Base-by-base conservation (phyloP, 371 early-diverging fungal species). In the Lichtheimia ramosa region DNA sequence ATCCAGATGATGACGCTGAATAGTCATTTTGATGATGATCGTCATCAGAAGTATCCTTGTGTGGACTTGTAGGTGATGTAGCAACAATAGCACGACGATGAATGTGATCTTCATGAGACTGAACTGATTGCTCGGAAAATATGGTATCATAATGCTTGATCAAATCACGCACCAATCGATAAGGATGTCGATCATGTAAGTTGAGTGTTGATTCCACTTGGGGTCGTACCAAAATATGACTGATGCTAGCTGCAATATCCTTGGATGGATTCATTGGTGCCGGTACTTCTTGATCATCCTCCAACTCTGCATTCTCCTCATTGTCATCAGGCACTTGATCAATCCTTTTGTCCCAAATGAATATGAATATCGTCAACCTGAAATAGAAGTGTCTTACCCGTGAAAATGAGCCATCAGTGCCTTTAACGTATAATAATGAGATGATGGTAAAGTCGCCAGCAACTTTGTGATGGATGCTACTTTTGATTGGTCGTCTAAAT, bases 221-320 rank as follows among this genome's bases (percentile, higher is more conserved):
- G 4, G 86, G 85, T n/a, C 88, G 78, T 56, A 86, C 63, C n/a
- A 89, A 51, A 18, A 83, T 79, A 24, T 79, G 77, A 10, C 87
- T 77, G 63, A 86, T 77, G 12, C 66, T 64, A 20, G 66, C 64
- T 0, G 82, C 56, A n/a, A 77, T 20, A 7, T 34, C 34, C 34
- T 34, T 34, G 34, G 34, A 34, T 34, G 34, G 8, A 34, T 34
- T 34, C 34, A 34, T 34, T 1, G 34, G 34, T 8, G 34, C 10
- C 2, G 34, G 34, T 34, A 10, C 10, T 34, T 34, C 34, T 34
- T 34, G 34, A 10, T 8, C 34, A 34, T 61, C 49, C 23, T 54
- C 13, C 10, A 58, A 46, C 5, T 65, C 28, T 5, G 39, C 43
- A 15, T 49, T 51, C 21, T 48, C 56, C 6, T 63, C 48, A 12